A percentile compares a stretch with the other conserved stretches of the same genome.
Conservation (phyloP, 106 monocot species). For the Vanilla planifolia region DNA sequence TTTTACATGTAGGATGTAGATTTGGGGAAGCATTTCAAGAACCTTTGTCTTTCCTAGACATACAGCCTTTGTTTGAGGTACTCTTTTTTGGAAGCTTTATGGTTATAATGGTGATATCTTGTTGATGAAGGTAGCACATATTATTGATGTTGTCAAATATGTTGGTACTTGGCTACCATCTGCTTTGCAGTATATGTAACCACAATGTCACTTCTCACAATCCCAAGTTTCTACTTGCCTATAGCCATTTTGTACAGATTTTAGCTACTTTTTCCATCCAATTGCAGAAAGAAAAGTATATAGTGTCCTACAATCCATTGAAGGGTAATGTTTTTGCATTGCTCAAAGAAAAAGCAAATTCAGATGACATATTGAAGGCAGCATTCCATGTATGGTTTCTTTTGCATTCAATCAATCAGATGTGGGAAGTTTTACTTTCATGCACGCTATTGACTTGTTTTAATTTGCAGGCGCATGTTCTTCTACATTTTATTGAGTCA, state of each 20-base stretch:
- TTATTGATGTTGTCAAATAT: too few species aligned
- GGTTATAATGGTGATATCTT: neutral
- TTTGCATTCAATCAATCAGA: slow-evolving; percentile 8
- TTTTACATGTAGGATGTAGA: slow-evolving; percentile 59
- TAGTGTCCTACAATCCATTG: slow-evolving; percentile 82
- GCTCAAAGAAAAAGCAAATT: slow-evolving; percentile 87
- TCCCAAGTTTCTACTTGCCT: neutral
- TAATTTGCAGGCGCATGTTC: slow-evolving; percentile 52
- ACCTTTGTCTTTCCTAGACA: slow-evolving; percentile 64
- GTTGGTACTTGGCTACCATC: too few species aligned
- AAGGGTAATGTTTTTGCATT: slow-evolving; percentile 86
- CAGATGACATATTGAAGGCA: slow-evolving; percentile 77
- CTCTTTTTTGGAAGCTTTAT: neutral
- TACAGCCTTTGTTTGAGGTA: slow-evolving; percentile 87
- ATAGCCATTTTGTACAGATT: neutral
- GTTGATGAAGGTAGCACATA: neutral
- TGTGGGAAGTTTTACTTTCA: neutral
- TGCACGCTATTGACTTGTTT: neutral
- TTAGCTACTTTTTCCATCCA: neutral
- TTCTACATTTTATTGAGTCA: slow-evolving; percentile 54
- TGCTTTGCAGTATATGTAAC: too few species aligned
- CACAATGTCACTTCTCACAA: too few species aligned
- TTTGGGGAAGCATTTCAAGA: slow-evolving; percentile 99
- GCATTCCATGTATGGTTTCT: slow-evolving; percentile 57
- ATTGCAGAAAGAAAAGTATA: slow-evolving; percentile 78